phyloP scores from a whole-genome alignment of 208 protist genomes.

The Crithidia sp. region DNA sequence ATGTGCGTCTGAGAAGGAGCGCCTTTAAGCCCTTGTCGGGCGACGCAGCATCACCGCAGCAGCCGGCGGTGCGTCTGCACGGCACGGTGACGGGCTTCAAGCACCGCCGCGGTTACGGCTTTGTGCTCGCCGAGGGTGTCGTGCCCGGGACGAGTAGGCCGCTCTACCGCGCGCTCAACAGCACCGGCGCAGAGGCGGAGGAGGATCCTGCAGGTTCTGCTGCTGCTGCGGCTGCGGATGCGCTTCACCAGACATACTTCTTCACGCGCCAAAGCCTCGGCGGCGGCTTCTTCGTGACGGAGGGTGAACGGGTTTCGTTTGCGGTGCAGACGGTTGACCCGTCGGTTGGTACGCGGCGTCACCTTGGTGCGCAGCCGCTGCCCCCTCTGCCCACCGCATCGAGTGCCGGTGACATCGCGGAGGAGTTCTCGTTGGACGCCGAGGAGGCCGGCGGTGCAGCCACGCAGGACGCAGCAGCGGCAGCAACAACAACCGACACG shows the following conservation, averaged over 20 bases:
- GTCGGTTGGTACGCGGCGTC: slow-evolving; percentile 1
- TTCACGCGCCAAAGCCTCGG: slow-evolving; percentile 60
- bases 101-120: slow-evolving; percentile 88
- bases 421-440: slow-evolving; percentile 11
- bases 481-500: not conserved
- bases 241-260: slow-evolving; percentile 47
- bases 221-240: not conserved
- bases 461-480: not conserved
- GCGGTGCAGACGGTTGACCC: not conserved
- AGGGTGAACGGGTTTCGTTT: slow-evolving; percentile 80
- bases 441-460: not conserved
- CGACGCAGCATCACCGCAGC: not conserved
- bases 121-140: slow-evolving; percentile 62
- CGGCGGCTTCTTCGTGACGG: slow-evolving; percentile 75
- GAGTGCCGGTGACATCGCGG: not conserved
- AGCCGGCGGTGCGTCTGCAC: slow-evolving; percentile 40
- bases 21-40: too few species aligned
- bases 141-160: slow-evolving; percentile 4
- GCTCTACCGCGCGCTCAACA: slow-evolving; percentile 8
- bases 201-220: not conserved
- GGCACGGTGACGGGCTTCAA: slow-evolving; percentile 83
- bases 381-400: not conserved
- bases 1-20: not conserved
- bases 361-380: slow-evolving; percentile 9
- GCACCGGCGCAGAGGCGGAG: not conserved